Evolutionary conservation across 2,329 filamentous ascomycete genomes (phyloP), one percentile per base, ranked within the genome.

Genomic region (Bipolaris cookei): DNA sequence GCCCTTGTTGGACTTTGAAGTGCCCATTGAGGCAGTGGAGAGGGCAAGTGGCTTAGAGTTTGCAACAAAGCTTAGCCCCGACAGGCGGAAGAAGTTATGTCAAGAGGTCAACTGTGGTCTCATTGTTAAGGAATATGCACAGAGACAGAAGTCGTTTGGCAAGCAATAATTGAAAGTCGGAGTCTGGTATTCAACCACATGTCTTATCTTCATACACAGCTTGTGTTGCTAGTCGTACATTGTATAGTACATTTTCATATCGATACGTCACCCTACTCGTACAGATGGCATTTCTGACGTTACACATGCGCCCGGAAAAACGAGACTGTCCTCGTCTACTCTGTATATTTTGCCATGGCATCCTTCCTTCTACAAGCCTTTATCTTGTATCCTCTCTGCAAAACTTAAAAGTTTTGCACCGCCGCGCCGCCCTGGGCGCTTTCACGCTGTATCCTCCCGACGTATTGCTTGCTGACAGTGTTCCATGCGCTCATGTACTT

Each of bases 21-120:
- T 98, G 23, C 94, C 95, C 0, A 75, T 99, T 35, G 94, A 98
- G 82, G 90, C 89, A 8, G 88, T 99, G 34, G 95, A 99, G 84
- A 85, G 92, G 62, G 94, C 95, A 1, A 93, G 90, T 64, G 95
- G 95, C 4, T 80, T 99, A 69, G 92, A 97, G 75, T 99, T 99
- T 78, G 91, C 91, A 25, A 83, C 84, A 18, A 90, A 94, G 79
- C 79, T 99, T 72, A 90, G 92, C 5, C 76, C 83, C 2, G 82
- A 87, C 70, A 85, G 93, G 67, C 84, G 91, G 71, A 92, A 87
- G 80, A 85, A 89, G 59, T 81, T 99, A 51, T 99, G 95, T 77
- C 83, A 90, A 64, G 94, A 99, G 73, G 85, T 92, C n/a, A 85
- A 83, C 61, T 99, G 95, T 77, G 86, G 90, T 5, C 80, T 98